Base-by-base conservation (phyloP, 108 stramenopile genomes). In the Cyclostephanos invisitatus region DNA sequence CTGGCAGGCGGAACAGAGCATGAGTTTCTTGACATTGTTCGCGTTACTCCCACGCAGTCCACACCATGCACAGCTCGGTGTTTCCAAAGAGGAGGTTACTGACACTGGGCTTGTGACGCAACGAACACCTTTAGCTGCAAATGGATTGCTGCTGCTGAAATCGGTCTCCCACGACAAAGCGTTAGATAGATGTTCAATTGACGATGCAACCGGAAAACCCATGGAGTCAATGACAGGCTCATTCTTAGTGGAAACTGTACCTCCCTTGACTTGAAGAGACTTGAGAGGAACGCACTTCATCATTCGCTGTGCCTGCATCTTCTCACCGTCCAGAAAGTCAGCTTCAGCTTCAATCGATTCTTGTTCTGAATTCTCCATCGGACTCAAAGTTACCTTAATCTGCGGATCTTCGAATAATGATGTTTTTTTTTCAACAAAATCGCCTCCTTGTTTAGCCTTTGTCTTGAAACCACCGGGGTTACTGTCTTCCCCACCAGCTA, bases 1-100 rank as follows among this genome's bases (percentile, higher is more conserved):
- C 53, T 54, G 25, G 53, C 53, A 54, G 53, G 25, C 53, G 2
- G 53, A 54, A 12, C 53, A 54, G 25, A 54, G 53, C 53, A 25
- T 54, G 25, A 54, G 25, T 27, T 54, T 54, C 53, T 54, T 54
- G 53, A 25, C 22, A 25, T 9, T 15, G 24, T 54, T 20, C 53
- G 22, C 22, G 53, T 54, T 54, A 54, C 10, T 54, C 1, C 22
- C 53, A 10, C 22, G 24, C 53, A 27, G 7, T 24, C 53, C 24
- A 15, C 53, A 54, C 53, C 53, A 54, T 11, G 53, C 22, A 4
- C 53, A 54, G 12, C 22, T 25, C 12, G 1, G 22, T 25, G 53
- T 25, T 54, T 54, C 53, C 22, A 54, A 54, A 11, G 44, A 46
- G 15, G 44, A 1, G 53, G 7, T 25, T 15, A 27, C 25, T 10